Base-by-base conservation (phyloP, 2,329 filamentous ascomycete genomes). In the Fusarium falciforme region DNA sequence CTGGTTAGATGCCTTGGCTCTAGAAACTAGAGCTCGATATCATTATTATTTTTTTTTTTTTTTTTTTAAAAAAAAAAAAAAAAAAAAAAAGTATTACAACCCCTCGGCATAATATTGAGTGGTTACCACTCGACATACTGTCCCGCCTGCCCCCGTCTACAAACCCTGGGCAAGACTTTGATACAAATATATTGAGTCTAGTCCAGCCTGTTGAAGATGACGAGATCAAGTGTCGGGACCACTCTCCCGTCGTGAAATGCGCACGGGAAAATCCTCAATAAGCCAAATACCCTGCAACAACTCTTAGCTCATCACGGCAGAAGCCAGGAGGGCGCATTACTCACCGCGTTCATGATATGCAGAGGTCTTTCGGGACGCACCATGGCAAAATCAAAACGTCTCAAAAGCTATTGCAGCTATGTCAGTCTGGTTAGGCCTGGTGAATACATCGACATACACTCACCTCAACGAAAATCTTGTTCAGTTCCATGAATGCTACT, bases 381-480 rank as follows among this genome's bases (percentile, higher is more conserved):
- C 16, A 72, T 72, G 11, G 54, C 64, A 57, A 72, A 72, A 61
- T 72, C 65, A n/a, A 75, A 64, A 6, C 70, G 36, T 61, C 72
- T 38, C 52, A 74, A 31, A 10, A 77, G 27, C 74, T 76, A 5
- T n/a, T 16, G 61, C 2, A 22, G 29, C 0, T 0, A 5, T 0
- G 2, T 72, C 17, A 68, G 64, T 20, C 25, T 22, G 29, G 29
- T 33, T 20, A 22, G 17, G 27, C n/a, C 10, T 14, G 7, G n/a
- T 33, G 31, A 60, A 20, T 8, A 60, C 38, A 27, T 33, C 12
- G 29, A 52, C 27, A 14, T 29, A 8, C 20, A 60, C 81, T 70
- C 75, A 85, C 84, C 82, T 85, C 83, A 31, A 85, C 80, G 61
- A 85, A 77, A 4, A 83, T 74, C 75, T 87, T 87, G 68, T 84